Conservation (phyloP, 805 yeast species). For the Cyberlindnera lachancei region DNA sequence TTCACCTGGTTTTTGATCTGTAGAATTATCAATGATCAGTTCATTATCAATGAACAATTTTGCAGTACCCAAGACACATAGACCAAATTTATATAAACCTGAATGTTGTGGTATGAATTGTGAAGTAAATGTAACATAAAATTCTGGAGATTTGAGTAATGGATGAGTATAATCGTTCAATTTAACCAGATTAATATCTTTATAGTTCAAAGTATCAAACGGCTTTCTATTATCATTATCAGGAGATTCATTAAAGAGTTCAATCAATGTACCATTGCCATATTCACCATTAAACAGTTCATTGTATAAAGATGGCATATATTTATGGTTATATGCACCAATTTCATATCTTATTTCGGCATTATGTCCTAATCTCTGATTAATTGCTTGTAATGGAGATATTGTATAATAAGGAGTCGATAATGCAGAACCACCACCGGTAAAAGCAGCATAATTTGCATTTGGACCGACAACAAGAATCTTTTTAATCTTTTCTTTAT, state of each 20-base stretch:
- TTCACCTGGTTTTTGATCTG: constrained; percentile 42
- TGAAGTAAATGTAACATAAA: constrained; percentile 39
- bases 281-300: constrained; percentile 8
- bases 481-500: constrained; percentile 29
- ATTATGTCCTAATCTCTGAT: constrained; percentile 17
- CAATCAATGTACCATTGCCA: constrained; percentile 19
- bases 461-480: constrained; percentile 55
- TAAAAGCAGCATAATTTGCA: constrained; percentile 40
- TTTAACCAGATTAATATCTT: constrained; percentile 15
- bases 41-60: constrained; percentile 42
- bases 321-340: constrained; percentile 30
- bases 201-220: constrained; percentile 22
- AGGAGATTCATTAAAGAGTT: constrained; percentile 18
- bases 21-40: constrained; percentile 45
- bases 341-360: constrained; percentile 20
- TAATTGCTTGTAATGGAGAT: constrained; percentile 41
- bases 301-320: constrained; percentile 24
- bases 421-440: constrained; percentile 62
- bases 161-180: constrained; percentile 20
- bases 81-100: constrained; percentile 44
- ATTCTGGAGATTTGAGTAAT: constrained; percentile 20
- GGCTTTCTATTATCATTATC: constrained; percentile 16
- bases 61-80: constrained; percentile 47
- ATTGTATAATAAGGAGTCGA: constrained; percentile 39
- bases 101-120: constrained; percentile 35